These are phyloP conservation scores for Gentiana dahurica DNA, from an alignment of 257 asterid species.

Conservation along the genomic window DNA sequence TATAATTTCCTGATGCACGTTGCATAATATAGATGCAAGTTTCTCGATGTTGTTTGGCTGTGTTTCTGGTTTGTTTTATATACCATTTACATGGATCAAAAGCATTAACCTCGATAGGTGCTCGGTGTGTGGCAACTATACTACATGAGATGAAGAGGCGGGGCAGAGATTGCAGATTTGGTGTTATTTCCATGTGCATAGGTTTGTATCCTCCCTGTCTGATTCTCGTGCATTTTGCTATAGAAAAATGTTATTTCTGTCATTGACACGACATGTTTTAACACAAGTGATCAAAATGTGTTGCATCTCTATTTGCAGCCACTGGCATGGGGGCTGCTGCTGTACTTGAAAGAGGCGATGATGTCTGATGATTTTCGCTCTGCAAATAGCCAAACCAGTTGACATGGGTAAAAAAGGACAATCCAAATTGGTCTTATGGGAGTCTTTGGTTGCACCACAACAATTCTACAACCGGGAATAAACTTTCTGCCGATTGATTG, in stretches of 20 bases:
- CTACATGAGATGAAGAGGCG: conserved; percentile 91
- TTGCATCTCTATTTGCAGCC: conserved; percentile 32
- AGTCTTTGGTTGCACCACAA: too few species aligned
- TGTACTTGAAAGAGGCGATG: conserved; percentile 81
- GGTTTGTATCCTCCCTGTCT: conserved; percentile 26
- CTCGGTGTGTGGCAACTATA: conserved; percentile 80
- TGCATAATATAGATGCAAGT: neutral
- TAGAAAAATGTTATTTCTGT: neutral
- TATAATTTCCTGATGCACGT: too few species aligned
- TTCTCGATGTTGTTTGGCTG: neutral
- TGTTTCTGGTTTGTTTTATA: neutral
- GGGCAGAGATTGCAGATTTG: conserved; percentile 78
- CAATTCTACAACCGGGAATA: too few species aligned
- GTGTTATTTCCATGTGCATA: conserved; percentile 95
- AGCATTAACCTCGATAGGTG: conserved; percentile 33
- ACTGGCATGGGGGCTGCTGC: conserved; percentile 98
- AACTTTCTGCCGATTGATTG: too few species aligned
- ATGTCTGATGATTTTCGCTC: conserved; percentile 43
- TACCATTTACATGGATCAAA: neutral
- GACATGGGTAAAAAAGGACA: too few species aligned
- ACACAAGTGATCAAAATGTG: neutral
- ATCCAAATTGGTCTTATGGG: too few species aligned
- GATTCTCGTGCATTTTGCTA: neutral
- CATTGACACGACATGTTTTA: too few species aligned
- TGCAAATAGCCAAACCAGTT: conserved; percentile 4